phyloP scores from a whole-genome alignment of 2,329 filamentous ascomycete genomes.

The Exophiala xenobiotica region DNA sequence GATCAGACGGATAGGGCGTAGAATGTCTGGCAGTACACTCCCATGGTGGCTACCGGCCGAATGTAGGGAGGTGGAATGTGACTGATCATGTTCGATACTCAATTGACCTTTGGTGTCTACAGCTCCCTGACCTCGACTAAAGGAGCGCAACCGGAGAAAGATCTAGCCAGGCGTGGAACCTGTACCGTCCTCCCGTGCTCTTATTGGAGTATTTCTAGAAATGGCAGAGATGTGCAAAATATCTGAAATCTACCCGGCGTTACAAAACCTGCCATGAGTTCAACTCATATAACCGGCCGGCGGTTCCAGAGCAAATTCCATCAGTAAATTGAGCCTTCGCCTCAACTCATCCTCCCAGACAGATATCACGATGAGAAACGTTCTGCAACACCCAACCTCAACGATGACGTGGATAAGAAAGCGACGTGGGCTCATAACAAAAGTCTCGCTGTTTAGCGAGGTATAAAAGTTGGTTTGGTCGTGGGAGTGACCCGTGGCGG shows the following conservation, averaged over 20 bases:
- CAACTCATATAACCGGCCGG: background rate
- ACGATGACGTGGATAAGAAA: conserved; percentile 2
- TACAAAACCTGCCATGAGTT: background rate
- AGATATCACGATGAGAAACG: background rate
- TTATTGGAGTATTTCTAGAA: background rate
- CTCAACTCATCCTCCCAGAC: background rate
- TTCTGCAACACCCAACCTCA: background rate
- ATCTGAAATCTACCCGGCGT: background rate
- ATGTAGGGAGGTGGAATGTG: background rate
- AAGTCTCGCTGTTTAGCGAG: conserved; percentile 6
- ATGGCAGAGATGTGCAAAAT: background rate
- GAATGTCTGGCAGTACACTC: conserved; percentile 1
- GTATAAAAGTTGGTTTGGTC: conserved; percentile 11
- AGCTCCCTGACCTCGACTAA: background rate
- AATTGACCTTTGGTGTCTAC: background rate
- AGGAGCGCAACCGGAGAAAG: background rate
- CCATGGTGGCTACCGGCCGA: background rate
- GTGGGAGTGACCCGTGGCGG: conserved; percentile 4
- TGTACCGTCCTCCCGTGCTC: background rate
- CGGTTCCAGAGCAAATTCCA: conserved; percentile 9
- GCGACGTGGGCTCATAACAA: background rate
- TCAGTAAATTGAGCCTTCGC: background rate
- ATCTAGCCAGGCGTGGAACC: background rate
- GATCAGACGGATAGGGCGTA: background rate
- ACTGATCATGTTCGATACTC: background rate